Evolutionary conservation across 2,329 filamentous ascomycete genomes (phyloP).

Genomic region (Fusarium liriodendri): DNA sequence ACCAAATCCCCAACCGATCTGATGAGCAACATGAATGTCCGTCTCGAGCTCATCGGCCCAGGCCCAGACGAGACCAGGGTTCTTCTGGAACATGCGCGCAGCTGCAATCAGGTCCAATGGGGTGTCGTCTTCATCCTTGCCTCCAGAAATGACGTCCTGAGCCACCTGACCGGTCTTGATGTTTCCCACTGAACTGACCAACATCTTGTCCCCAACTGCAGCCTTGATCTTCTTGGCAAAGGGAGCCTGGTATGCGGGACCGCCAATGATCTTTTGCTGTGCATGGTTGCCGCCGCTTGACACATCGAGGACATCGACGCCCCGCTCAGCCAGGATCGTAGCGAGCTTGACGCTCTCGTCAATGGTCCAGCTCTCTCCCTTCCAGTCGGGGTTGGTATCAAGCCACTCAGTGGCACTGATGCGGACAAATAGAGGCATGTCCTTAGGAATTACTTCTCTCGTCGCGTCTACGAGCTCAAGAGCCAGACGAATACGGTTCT

Average conservation of each 20-base stretch:
- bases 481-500: slow-evolving; percentile 76
- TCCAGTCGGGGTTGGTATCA: slow-evolving; percentile 65
- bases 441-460: slow-evolving; percentile 70
- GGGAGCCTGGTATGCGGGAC: slow-evolving; percentile 76
- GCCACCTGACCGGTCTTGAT: slow-evolving; percentile 59
- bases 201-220: slow-evolving; percentile 70
- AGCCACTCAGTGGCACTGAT: slow-evolving; percentile 84
- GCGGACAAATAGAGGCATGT: slow-evolving; percentile 78
- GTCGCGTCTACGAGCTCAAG: slow-evolving; percentile 75
- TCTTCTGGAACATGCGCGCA: slow-evolving; percentile 68
- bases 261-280: slow-evolving; percentile 65
- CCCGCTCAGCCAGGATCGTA: slow-evolving; percentile 69
- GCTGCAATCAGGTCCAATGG: slow-evolving; percentile 62
- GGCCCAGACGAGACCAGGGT: slow-evolving; percentile 65
- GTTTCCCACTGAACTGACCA: slow-evolving; percentile 60
- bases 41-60: slow-evolving; percentile 66
- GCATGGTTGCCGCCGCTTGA: slow-evolving; percentile 74
- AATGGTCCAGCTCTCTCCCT: slow-evolving; percentile 73
- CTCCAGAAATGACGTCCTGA: slow-evolving; percentile 57
- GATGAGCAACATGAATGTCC: slow-evolving; percentile 59
- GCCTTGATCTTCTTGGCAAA: slow-evolving; percentile 79
- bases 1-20: slow-evolving; percentile 67
- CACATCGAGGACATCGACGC: slow-evolving; percentile 82
- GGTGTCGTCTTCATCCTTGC: slow-evolving; percentile 48
- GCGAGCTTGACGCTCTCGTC: slow-evolving; percentile 74